Base-by-base conservation (phyloP, 2,329 filamentous ascomycete genomes). In the Arthrobotrys pseudoclavata region DNA sequence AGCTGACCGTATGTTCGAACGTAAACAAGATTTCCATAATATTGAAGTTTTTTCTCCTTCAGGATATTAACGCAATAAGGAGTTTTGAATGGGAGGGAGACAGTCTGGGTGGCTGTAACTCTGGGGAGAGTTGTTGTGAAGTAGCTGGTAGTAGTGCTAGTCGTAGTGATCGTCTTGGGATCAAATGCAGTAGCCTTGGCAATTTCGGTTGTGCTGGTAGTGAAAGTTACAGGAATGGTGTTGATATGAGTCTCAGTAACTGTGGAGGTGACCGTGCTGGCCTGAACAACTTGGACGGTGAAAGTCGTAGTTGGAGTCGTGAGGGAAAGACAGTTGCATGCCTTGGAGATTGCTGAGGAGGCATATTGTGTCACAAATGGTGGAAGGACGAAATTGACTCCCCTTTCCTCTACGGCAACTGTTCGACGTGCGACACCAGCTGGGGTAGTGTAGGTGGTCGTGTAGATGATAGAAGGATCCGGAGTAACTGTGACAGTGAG, bases 31-130 rank as follows among this genome's bases (percentile, higher is more conserved):
- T 63, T 24, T 13, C 20, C 6, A 5, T 57, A 72, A 13, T 34
- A 48, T 13, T 22, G 5, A 0, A 72, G 37, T 22, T 72, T 72
- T 24, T 72, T 72, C 1, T 72, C 69, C 13, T 64, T 29, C n/a
- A 72, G 48, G 29, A 72, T 64, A 12, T 57, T 64, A 24, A 72
- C 69, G 31, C 69, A 72, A 24, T 72, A 72, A n/a, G 69, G 69
- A 3, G 68, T 71, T 57, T 57, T 64, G 48, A 64, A 72, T 15
- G 69, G 69, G 10, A 66, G 48, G 4, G 37, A 7, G 20, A 60
- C 29, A 0, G 50, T 60, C 18, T 60, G 34, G 1, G 69, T 72
- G 22, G 53, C 34, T 1, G 69, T 72, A 1, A 26, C 18, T 15
- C 13, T 37, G 0, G 68, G 68, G 6, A 60, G 52, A 22, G 29